Evolutionary conservation across 345 rosid species (phyloP).

Genomic region (Salix suchowensis): DNA sequence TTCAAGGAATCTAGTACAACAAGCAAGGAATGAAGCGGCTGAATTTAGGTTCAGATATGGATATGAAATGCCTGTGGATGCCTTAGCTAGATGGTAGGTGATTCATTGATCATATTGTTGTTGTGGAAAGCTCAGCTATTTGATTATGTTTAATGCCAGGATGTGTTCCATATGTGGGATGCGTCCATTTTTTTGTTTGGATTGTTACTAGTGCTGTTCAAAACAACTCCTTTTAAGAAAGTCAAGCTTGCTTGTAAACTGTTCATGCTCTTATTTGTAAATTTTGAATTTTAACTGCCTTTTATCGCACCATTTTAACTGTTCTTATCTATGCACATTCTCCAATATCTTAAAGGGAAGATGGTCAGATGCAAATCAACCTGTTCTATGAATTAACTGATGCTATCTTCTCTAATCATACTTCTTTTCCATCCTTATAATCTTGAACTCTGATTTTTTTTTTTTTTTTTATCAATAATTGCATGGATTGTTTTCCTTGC

Average conservation of each 20-base stretch:
- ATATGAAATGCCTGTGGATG: conserved; percentile 97
- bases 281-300: not conserved
- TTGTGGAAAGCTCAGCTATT: not conserved
- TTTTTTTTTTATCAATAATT: not conserved
- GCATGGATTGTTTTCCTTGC: not conserved
- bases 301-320: not conserved
- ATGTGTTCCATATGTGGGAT: not conserved
- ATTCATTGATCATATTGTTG: not conserved
- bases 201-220: not conserved
- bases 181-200: not conserved
- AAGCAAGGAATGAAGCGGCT: conserved; percentile 98
- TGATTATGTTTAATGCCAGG: not conserved
- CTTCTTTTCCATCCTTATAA: not conserved
- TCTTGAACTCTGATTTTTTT: not conserved
- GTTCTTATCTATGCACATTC: not conserved
- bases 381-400: not conserved
- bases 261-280: not conserved
- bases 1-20: conserved; percentile 94
- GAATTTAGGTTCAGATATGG: conserved; percentile 92
- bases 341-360: too few species aligned
- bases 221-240: not conserved
- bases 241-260: not conserved
- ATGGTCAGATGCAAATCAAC: not conserved
- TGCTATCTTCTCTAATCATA: not conserved
- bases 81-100: conserved; percentile 61